Evolutionary conservation across 129 eudicot species (phyloP).

Genomic region (Scalesia atractyloides): DNA sequence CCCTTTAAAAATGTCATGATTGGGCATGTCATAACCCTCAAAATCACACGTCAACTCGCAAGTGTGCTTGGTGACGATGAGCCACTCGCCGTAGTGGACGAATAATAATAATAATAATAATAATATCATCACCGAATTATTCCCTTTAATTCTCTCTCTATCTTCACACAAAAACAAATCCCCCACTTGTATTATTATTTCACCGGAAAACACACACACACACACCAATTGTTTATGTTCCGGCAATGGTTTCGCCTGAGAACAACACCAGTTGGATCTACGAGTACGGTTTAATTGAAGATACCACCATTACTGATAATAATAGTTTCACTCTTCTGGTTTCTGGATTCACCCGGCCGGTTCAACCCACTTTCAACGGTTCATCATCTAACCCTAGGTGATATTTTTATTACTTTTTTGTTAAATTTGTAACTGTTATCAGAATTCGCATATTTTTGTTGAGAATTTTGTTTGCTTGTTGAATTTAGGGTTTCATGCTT

Average conservation of each 20-base stretch:
- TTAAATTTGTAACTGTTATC: not conserved
- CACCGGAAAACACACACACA: too few species aligned
- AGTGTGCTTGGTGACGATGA: conserved; percentile 30
- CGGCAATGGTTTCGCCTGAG: conserved; percentile 68
- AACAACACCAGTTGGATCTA: conserved; percentile 72
- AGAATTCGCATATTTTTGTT: not conserved
- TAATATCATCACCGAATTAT: conserved; percentile 11
- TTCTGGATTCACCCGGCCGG: conserved; percentile 63
- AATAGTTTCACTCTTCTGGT: conserved; percentile 41
- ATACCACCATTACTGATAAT: conserved; percentile 47
- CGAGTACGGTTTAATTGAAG: conserved; percentile 69
- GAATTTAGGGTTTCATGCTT: not conserved
- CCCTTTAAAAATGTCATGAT: not conserved
- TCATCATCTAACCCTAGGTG: conserved; percentile 61
- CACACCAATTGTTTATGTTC: not conserved
- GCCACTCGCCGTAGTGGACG: conserved; percentile 36
- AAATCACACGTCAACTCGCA: not conserved
- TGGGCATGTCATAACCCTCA: not conserved
- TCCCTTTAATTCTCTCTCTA: conserved; percentile 24
- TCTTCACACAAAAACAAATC: conserved; percentile 1
- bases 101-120: conserved; percentile 16
- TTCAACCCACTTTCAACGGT: conserved; percentile 49
- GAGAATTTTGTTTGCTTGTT: not conserved
- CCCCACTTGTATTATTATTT: not conserved
- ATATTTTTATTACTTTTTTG: not conserved